Conservation (phyloP, 2,329 filamentous ascomycete species). For the Helotiales sp. region DNA sequence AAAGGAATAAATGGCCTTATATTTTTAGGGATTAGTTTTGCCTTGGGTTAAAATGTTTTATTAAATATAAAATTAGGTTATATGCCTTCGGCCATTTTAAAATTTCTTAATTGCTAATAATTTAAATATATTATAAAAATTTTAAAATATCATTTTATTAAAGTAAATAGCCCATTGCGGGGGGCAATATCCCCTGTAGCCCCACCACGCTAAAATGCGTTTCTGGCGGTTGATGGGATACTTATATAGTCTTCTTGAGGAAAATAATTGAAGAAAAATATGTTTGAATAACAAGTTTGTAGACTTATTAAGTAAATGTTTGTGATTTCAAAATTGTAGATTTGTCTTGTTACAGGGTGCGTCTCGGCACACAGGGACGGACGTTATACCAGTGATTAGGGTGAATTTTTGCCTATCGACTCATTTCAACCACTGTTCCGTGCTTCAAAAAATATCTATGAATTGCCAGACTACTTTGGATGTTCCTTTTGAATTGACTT, state of each 20-base stretch:
- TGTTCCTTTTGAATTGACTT: no score
- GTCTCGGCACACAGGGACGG: neutral
- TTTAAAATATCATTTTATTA: neutral
- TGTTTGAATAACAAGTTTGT: constrained; percentile 6
- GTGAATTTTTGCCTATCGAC: no score
- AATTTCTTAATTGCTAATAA: neutral
- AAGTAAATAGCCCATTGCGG: no score
- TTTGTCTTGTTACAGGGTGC: neutral
- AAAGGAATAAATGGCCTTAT: neutral
- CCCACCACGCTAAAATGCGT: no score
- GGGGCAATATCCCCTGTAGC: no score
- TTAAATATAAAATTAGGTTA: neutral
- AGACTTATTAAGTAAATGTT: neutral
- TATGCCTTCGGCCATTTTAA: neutral
- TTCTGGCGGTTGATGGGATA: no score
- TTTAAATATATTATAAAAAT: no score
- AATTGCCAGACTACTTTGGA: no score
- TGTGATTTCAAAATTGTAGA: neutral
- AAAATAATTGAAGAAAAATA: constrained; percentile 10
- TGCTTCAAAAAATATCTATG: no score
- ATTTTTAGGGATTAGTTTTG: neutral
- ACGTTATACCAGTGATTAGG: no score
- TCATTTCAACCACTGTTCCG: no score
- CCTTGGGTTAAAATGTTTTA: neutral
- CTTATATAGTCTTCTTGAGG: neutral